A percentile compares a stretch with the other conserved stretches of the same genome.
These are phyloP conservation scores for Sphaerostilbella broomeana DNA, from an alignment of 2,329 filamentous ascomycete genomes.

Conservation along the genomic window DNA sequence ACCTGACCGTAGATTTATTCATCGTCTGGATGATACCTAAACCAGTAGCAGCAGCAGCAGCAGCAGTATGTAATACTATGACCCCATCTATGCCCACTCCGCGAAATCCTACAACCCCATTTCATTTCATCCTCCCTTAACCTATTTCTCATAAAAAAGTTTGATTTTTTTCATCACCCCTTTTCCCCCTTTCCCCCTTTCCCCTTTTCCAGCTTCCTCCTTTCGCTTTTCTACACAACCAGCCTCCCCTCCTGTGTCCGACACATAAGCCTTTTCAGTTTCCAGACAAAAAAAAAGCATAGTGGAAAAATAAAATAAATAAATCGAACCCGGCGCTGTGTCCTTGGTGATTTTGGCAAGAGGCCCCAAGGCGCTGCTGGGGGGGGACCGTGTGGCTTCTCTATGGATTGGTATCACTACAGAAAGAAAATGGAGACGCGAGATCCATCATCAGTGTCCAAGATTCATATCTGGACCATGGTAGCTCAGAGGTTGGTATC, in stretches of 20 bases:
- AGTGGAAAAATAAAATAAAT: no score
- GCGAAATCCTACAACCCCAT: constrained; percentile 3
- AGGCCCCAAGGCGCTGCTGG: constrained; percentile 9
- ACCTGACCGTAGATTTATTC: no score
- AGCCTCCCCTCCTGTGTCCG: constrained; percentile 2
- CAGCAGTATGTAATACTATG: constrained; percentile 1
- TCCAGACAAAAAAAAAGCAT: constrained; percentile 8
- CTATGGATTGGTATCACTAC: constrained; percentile 22
- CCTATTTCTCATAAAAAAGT: no score
- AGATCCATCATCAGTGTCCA: neutral
- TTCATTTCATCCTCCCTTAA: no score
- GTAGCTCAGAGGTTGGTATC: constrained; percentile 5
- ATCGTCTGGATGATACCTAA: no score
- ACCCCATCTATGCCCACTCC: neutral
- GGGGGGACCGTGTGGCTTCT: constrained; percentile 15
- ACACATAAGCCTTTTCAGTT: constrained; percentile 2
- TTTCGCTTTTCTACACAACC: constrained; percentile 11
- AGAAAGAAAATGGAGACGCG: constrained; percentile 13
- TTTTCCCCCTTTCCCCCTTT: neutral
- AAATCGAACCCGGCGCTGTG: constrained; percentile 5
- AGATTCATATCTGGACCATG: neutral
- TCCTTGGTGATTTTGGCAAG: constrained; percentile 3
- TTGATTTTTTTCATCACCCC: neutral
- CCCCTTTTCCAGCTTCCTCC: neutral
- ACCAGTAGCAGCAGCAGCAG: no score